Evolutionary conservation across 108 stramenopile species (phyloP).

Genomic region (Cyclotella atomus): DNA sequence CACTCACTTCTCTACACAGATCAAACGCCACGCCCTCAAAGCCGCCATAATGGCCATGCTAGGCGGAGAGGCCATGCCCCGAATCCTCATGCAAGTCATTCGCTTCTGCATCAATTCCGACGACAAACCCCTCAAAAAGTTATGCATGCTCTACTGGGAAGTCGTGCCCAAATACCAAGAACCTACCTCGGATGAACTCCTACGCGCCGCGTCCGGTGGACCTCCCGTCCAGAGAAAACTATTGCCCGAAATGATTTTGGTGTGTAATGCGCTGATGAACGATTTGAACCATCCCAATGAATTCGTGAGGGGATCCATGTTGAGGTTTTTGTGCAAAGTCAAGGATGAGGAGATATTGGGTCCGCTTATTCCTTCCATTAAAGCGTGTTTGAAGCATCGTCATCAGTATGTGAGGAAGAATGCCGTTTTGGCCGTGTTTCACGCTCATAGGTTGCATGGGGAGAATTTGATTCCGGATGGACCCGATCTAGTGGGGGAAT

Average conservation of each 20-base stretch:
- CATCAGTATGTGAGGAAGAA: slow-evolving; percentile 98
- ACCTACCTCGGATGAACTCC: slow-evolving; percentile 74
- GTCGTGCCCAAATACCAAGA: slow-evolving; percentile 96
- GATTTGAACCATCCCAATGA: slow-evolving; percentile 99
- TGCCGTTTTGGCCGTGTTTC: slow-evolving; percentile 95
- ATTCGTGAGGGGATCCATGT: slow-evolving; percentile 97
- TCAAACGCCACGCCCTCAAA: slow-evolving; percentile 93
- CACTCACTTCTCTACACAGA: slow-evolving; percentile 37
- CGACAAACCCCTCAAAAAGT: slow-evolving; percentile 98
- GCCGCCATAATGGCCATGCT: slow-evolving; percentile 98
- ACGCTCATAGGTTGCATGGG: slow-evolving; percentile 91
- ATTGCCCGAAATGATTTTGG: slow-evolving; percentile 98
- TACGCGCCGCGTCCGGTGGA: slow-evolving; percentile 76
- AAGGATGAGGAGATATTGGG: slow-evolving; percentile 98
- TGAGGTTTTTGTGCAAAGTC: slow-evolving; percentile 98
- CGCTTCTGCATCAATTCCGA: slow-evolving; percentile 98
- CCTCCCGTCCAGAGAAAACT: slow-evolving; percentile 85
- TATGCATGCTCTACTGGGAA: slow-evolving; percentile 99
- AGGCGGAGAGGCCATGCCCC: slow-evolving; percentile 95
- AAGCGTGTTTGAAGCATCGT: slow-evolving; percentile 95
- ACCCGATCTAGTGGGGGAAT: slow-evolving; percentile 91
- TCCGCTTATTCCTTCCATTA: slow-evolving; percentile 94
- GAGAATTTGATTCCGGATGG: slow-evolving; percentile 95
- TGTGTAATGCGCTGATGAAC: slow-evolving; percentile 98
- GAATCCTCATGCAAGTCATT: slow-evolving; percentile 98